These are phyloP conservation scores for Daldinia bambusicola DNA, from an alignment of 495 filamentous ascomycete genomes.

Conservation along the genomic window DNA sequence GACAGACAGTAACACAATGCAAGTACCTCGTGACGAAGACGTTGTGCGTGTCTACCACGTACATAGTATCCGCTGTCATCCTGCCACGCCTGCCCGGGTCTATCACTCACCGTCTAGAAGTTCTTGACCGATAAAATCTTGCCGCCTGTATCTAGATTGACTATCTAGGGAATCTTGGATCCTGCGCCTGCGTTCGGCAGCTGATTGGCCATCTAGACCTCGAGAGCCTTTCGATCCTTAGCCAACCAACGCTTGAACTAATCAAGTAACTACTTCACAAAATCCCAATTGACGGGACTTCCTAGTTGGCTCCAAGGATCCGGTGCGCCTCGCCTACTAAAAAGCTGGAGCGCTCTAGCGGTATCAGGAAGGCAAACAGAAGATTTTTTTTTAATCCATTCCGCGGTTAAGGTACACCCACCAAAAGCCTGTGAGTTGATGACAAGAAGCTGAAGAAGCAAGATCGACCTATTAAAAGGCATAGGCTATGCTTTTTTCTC, in stretches of 20 bases:
- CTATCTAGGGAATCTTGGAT: constrained; percentile 12
- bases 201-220: constrained; percentile 25
- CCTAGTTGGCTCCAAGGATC: constrained; percentile 33
- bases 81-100: neutral
- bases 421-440: constrained; percentile 11
- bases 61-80: constrained; percentile 6
- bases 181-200: constrained; percentile 14
- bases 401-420: constrained; percentile 13
- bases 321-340: constrained; percentile 37
- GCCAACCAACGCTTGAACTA: constrained; percentile 26
- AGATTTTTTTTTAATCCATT: neutral
- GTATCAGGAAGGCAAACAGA: constrained; percentile 40
- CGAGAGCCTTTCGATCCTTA: constrained; percentile 22
- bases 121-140: constrained; percentile 20
- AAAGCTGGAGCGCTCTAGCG: constrained; percentile 31
- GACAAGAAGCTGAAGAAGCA: constrained; percentile 23
- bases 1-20: neutral
- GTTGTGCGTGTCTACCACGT: constrained; percentile 6
- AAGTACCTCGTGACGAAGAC: constrained; percentile 16
- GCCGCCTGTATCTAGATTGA: constrained; percentile 36
- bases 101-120: constrained; percentile 11
- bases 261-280: constrained; percentile 28
- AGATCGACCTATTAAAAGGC: constrained; percentile 25
- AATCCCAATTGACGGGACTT: constrained; percentile 11
- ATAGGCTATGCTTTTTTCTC: constrained; percentile 5